Evolutionary conservation across 2,329 filamentous ascomycete species (phyloP).

Genomic region (Berkeleyomyces basicola): DNA sequence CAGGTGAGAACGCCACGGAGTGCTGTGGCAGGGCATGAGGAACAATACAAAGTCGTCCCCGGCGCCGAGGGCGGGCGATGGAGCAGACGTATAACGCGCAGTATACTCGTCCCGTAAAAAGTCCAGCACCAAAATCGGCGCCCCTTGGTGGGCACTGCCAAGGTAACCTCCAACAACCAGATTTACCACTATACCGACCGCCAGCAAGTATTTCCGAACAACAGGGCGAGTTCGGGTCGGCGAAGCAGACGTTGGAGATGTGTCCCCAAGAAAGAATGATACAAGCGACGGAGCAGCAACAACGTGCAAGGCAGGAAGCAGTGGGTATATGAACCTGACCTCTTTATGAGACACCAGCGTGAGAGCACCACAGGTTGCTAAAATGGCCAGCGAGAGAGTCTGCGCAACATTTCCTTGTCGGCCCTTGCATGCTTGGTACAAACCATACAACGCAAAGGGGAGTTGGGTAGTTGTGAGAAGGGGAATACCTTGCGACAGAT

Average conservation of each 20-base stretch:
- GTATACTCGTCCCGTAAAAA: conserved; percentile 65
- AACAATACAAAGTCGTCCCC: conserved; percentile 47
- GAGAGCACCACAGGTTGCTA: conserved; percentile 44
- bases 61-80: conserved; percentile 16
- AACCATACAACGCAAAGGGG: conserved; percentile 53
- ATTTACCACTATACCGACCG: conserved; percentile 47
- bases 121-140: conserved; percentile 55
- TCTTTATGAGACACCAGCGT: conserved; percentile 88
- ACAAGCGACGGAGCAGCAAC: conserved; percentile 53
- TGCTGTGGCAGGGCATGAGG: conserved; percentile 90
- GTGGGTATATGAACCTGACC: conserved; percentile 87
- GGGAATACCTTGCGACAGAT: conserved; percentile 75
- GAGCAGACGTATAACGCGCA: conserved; percentile 28
- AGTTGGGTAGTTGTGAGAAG: conserved; percentile 70
- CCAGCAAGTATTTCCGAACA: conserved; percentile 39
- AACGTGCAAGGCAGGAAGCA: conserved; percentile 73
- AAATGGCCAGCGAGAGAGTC: conserved; percentile 37
- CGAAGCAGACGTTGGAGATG: conserved; percentile 18
- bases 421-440: conserved; percentile 33
- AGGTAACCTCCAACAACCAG: conserved; percentile 56
- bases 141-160: conserved; percentile 62
- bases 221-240: conserved; percentile 18
- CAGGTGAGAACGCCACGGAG: conserved; percentile 83
- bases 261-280: conserved; percentile 41
- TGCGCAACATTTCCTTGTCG: conserved; percentile 30